Evolutionary conservation across 73 alveolate genomes (phyloP).

Genomic region (Diophrys sp.): DNA sequence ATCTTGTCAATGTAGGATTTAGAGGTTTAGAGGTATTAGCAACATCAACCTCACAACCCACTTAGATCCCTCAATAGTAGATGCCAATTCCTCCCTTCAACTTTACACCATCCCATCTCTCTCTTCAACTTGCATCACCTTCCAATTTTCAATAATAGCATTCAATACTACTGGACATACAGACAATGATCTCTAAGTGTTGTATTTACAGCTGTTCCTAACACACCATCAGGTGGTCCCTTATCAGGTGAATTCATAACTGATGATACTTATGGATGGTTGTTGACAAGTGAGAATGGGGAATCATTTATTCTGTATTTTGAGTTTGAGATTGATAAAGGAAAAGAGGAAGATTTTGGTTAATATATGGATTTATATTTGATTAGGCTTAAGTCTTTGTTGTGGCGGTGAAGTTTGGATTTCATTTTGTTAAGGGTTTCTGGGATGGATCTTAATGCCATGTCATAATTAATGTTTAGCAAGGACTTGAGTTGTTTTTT

Average conservation of each 20-base stretch:
- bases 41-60: constrained; percentile 14
- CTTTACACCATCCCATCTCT: constrained; percentile 15
- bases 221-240: constrained; percentile 41
- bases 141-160: constrained; percentile 48
- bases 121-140: constrained; percentile 24
- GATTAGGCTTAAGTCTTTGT: no score
- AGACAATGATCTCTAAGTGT: constrained; percentile 41
- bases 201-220: constrained; percentile 59
- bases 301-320: constrained; percentile 34
- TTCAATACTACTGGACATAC: constrained; percentile 51
- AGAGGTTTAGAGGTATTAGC: no score
- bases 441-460: no score
- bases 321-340: constrained; percentile 52
- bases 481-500: no score
- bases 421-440: no score
- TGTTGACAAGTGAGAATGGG: constrained; percentile 30
- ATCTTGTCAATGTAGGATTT: no score
- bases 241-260: constrained; percentile 36
- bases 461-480: no score
- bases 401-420: no score
- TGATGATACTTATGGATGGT: constrained; percentile 34
- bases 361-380: no score
- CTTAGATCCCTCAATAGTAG: constrained; percentile 35
- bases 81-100: constrained; percentile 47
- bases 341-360: constrained; percentile 58